A percentile compares a stretch with the other conserved stretches of the same genome.
Evolutionary conservation across 1,284 basidiomycete species (phyloP).

Genomic region (Wallemia hederae): DNA sequence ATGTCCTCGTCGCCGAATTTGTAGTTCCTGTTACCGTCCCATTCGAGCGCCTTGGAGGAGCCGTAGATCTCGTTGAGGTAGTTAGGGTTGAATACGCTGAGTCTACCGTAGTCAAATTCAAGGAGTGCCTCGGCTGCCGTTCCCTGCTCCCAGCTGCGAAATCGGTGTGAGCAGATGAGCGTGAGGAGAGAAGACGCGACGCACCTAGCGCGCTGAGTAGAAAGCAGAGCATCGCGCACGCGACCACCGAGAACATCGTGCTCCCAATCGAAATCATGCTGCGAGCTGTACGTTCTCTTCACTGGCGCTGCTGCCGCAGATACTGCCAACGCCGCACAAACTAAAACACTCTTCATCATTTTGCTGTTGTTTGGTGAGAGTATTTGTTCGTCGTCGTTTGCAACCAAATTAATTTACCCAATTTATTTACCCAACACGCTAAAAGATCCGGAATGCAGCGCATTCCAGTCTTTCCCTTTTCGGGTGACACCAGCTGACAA

Average conservation of each 20-base stretch:
- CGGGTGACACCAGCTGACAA: not conserved
- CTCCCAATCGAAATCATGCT: not conserved
- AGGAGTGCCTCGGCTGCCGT: constrained; percentile 38
- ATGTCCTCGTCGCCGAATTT: constrained; percentile 7
- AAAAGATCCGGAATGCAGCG: not conserved
- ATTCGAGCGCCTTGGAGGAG: constrained; percentile 9
- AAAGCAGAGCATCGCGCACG: not conserved
- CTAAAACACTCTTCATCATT: not conserved
- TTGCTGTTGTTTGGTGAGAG: not conserved
- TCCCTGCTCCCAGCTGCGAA: constrained; percentile 48
- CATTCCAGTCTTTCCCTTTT: not conserved
- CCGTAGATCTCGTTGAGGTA: constrained; percentile 20
- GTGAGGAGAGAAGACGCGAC: not conserved
- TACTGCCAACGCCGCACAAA: not conserved
- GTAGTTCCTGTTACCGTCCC: not conserved
- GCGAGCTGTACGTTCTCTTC: not conserved
- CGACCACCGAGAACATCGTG: not conserved
- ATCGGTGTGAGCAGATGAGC: not conserved
- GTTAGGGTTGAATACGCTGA: constrained; percentile 29
- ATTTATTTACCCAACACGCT: too few species aligned
- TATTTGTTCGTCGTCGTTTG: too few species aligned
- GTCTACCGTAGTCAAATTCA: constrained; percentile 31
- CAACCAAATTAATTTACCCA: too few species aligned
- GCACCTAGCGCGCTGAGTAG: not conserved
- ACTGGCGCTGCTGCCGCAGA: not conserved